A percentile compares a stretch with the other conserved stretches of the same genome.
phyloP scores from a whole-genome alignment of 306 rosid species.

The Luffa acutangula region DNA sequence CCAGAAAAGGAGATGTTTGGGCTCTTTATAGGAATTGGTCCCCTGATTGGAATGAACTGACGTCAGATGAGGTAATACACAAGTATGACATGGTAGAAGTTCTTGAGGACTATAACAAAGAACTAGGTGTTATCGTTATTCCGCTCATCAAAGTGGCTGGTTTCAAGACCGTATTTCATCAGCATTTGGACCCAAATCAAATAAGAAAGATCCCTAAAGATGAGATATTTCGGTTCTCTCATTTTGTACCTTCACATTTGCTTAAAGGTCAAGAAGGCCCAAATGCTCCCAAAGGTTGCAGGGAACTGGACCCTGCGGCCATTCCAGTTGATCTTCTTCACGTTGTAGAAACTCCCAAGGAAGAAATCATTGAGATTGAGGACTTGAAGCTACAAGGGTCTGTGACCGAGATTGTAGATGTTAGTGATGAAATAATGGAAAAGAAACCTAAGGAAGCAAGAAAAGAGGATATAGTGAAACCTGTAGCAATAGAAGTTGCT shows the following conservation, averaged over 20 bases:
- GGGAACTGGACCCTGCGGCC: constrained; percentile 94
- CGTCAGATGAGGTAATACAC: constrained; percentile 49
- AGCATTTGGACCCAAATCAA: constrained; percentile 47
- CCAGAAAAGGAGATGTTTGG: constrained; percentile 87
- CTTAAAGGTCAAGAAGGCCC: constrained; percentile 65
- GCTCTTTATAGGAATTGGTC: constrained; percentile 90
- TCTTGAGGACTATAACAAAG: constrained; percentile 55
- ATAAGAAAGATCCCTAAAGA: constrained; percentile 45
- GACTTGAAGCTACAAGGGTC: constrained; percentile 12
- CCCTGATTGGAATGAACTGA: constrained; percentile 69
- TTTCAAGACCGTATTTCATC: constrained; percentile 70
- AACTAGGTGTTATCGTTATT: constrained; percentile 50
- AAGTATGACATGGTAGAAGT: constrained; percentile 78
- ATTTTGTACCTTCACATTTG: constrained; percentile 59
- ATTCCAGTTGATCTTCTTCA: constrained; percentile 66
- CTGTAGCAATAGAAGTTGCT: constrained; percentile 10
- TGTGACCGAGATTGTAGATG: constrained; percentile 8
- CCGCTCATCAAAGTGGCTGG: constrained; percentile 88
- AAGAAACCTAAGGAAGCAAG: neutral
- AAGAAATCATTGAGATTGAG: constrained; percentile 21
- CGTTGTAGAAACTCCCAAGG: constrained; percentile 36
- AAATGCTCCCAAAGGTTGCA: constrained; percentile 76
- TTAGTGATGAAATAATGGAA: constrained; percentile 1
- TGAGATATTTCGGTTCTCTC: constrained; percentile 82
- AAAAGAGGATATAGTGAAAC: constrained; percentile 2